Evolutionary conservation across 2,329 filamentous ascomycete species (phyloP).

Genomic region (Colletotrichum chlorophyti): DNA sequence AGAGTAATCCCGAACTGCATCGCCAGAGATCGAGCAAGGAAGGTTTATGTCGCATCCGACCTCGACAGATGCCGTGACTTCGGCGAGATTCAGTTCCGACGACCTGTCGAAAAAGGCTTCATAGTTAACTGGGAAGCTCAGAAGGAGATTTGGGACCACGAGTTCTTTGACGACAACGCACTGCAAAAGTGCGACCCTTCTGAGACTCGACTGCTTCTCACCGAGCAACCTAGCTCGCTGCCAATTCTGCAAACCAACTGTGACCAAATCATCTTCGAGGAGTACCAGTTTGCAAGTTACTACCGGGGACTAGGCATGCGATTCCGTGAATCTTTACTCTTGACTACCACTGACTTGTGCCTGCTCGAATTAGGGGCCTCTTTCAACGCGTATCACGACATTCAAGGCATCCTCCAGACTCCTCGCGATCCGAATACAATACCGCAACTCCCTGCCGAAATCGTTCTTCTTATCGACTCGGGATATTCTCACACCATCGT

Average conservation of each 20-base stretch:
- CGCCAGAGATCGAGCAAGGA: constrained; percentile 79
- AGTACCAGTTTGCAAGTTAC: constrained; percentile 91
- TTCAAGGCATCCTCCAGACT: constrained; percentile 72
- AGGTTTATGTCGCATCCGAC: constrained; percentile 81
- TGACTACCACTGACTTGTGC: background rate
- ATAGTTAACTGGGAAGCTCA: constrained; percentile 97
- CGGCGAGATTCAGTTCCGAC: constrained; percentile 84
- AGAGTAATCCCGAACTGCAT: constrained; percentile 86
- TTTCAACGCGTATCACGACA: constrained; percentile 83
- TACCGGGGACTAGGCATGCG: constrained; percentile 73
- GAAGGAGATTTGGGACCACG: constrained; percentile 93
- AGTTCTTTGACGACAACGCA: constrained; percentile 78
- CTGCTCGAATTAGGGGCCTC: constrained; percentile 62
- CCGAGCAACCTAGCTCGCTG: constrained; percentile 85
- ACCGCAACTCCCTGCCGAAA: constrained; percentile 70
- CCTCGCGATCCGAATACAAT: constrained; percentile 52
- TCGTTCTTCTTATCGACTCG: constrained; percentile 86
- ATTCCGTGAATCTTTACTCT: background rate
- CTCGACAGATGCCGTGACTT: constrained; percentile 84
- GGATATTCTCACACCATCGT: constrained; percentile 94
- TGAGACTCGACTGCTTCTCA: constrained; percentile 83
- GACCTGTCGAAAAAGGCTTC: constrained; percentile 93
- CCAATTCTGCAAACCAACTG: constrained; percentile 85
- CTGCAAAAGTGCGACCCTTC: constrained; percentile 74
- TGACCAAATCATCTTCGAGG: constrained; percentile 97